Evolutionary conservation across 2,329 filamentous ascomycete genomes (phyloP).

Genomic region (Albifimbria verrucaria): DNA sequence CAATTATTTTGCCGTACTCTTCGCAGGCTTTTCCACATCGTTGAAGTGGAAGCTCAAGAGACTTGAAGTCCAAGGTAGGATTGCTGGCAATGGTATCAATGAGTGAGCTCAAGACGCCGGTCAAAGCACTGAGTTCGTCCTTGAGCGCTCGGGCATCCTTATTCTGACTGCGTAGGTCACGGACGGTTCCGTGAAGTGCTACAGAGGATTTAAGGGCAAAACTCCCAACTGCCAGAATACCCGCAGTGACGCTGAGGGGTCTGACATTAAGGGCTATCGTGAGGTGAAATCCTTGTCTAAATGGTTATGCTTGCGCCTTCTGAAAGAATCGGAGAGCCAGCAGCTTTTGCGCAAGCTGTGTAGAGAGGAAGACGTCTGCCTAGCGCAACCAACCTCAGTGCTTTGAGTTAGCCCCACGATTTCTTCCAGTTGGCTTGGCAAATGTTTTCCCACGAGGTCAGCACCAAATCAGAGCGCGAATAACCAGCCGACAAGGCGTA

Average conservation of each 20-base stretch:
- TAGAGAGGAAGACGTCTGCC: too few relatives aligned
- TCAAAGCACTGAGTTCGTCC: conserved; percentile 36
- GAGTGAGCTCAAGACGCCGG: conserved; percentile 30
- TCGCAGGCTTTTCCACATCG: conserved; percentile 40
- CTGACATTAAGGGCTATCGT: too few relatives aligned
- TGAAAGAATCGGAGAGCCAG: too few relatives aligned
- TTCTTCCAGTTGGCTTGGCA: too few relatives aligned
- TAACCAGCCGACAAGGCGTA: too few relatives aligned
- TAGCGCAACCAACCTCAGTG: too few relatives aligned
- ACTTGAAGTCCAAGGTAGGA: conserved; percentile 9
- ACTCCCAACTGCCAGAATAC: conserved; percentile 11
- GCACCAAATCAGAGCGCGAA: too few relatives aligned
- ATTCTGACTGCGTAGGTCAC: conserved; percentile 12
- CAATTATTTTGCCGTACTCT: conserved; percentile 35
- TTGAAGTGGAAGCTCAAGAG: conserved; percentile 29
- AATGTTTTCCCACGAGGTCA: too few relatives aligned
- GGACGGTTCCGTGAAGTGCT: conserved; percentile 11
- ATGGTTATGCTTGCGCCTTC: too few relatives aligned
- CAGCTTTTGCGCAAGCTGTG: too few relatives aligned
- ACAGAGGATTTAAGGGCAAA: conserved; percentile 17
- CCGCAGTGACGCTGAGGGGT: conserved; percentile 12
- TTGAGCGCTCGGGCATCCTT: conserved; percentile 35
- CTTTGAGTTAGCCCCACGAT: too few relatives aligned
- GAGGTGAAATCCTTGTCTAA: too few relatives aligned
- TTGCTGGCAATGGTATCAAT: conserved; percentile 19